Base-by-base conservation (phyloP, 2,329 filamentous ascomycete genomes). In the Fusarium heterosporum region DNA sequence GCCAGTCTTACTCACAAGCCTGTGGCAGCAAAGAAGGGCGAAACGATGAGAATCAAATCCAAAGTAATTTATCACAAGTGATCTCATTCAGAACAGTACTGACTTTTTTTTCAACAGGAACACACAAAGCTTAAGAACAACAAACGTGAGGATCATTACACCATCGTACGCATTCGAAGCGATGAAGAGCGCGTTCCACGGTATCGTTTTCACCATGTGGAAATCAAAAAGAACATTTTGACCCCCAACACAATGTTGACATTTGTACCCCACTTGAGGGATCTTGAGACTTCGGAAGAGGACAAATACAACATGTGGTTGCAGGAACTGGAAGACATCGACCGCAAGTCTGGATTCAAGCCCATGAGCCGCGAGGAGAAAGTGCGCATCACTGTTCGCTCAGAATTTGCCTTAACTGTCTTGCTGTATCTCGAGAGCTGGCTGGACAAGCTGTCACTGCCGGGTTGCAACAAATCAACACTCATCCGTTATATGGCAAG, bases 161-260 rank as follows among this genome's bases (percentile, higher is more conserved):
- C 72, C 4, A 79, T 84, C 6, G 70, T 79, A n/a, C 77, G 80
- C 66, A 81, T 86, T 64, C 82, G 82, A 66, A 83, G 84, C 3
- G 78, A 83, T 55, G 81, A 80, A 64, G 79, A 83, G 19, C 78
- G 81, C n/a, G 85, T 87, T 10, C 86, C 86, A n/a, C 77, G 78
- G 26, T 89, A 88, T 70, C 79, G 83, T 29, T 88, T 87, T 65
- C 86, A 88, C 67, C 85, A 88, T 59, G 83, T 88, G 36, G 84
- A 87, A 70, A 86, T 88, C 50, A 81, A 79, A 71, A 87, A 85
- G 72, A 88, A 88, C 55, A 83, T 88, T 34, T 78, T 88, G 29
- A 86, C 86, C 1, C 85, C 85, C 5, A 87, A 87, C 70, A 87
- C 85, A 2, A 85, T 86, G 79, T 78, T 88, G 52, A 87, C 84